Evolutionary conservation across 371 early-diverging fungal genomes (phyloP), one percentile per base, ranked within the genome.

Genomic region (Nematocida displodere): DNA sequence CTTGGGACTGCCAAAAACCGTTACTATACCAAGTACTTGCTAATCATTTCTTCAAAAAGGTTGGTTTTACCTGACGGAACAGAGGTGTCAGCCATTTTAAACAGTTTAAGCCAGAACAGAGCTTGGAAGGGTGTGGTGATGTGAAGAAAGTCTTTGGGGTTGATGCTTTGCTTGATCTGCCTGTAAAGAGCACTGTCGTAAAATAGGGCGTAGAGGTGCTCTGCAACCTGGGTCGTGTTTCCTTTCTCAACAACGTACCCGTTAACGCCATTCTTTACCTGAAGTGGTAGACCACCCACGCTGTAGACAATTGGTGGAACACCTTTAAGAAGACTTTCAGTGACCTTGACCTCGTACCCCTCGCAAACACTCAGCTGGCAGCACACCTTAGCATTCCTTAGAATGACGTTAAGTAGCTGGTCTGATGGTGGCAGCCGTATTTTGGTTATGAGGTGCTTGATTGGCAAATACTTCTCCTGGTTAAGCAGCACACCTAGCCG

Each of bases 321-420:
- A 68, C 83, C 86, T 78, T 91, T 90, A 33, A 85, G 80, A 24
- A 90, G 82, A 2, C 89, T 86, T 66, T 91, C 92, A 1, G 91
- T 91, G n/a, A 91, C 89, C 81, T 91, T 91, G 84, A 91, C 87
- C 81, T 91, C 91, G 52, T 90, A 91, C 13, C 91, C 91, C 84
- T 91, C 91, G 47, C 89, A 86, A 44, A 87, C 87, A 1, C 89
- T 89, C 7, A 91, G 84, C 81, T 91, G 92, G 34, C 89, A 80
- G 4, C 88, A 87, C 22, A 89, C 86, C 67, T 86, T 78, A 1
- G 90, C 87, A 29, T 87, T 86, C 29, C 87, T 82, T 31, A 91
- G 54, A 17, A 91, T 77, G 54, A 88, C 82, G 77, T 91, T 88
- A 11, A 91, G 82, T 34, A 91, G 82, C 81, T 90, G 90, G 81